phyloP scores from a whole-genome alignment of 2,329 filamentous ascomycete genomes.

The Sporothrix protearum region DNA sequence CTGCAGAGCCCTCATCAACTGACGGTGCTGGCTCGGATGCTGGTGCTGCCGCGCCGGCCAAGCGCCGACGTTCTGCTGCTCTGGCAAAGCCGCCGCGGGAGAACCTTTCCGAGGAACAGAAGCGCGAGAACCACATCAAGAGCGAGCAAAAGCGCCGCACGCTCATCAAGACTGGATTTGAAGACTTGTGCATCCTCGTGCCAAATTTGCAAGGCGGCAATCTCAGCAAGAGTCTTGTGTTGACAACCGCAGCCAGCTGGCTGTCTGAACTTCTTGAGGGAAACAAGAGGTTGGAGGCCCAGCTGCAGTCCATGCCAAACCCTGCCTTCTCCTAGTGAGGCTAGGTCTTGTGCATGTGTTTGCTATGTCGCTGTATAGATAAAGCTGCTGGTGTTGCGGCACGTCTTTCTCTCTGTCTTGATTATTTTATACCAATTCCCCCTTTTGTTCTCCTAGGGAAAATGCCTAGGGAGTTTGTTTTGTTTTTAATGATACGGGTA shows the following conservation, averaged over 20 bases:
- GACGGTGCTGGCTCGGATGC: background rate
- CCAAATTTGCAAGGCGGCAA: constrained; percentile 70
- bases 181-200: constrained; percentile 72
- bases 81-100: constrained; percentile 51
- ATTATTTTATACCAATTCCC: background rate
- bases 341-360: background rate
- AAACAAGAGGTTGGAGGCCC: constrained; percentile 59
- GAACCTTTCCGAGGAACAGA: constrained; percentile 78
- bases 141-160: constrained; percentile 85
- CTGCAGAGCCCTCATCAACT: background rate
- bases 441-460: background rate
- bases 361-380: background rate
- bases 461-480: too few species aligned
- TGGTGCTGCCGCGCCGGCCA: background rate
- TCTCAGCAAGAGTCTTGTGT: constrained; percentile 77
- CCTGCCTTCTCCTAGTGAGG: background rate
- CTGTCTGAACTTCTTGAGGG: constrained; percentile 68
- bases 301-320: constrained; percentile 43
- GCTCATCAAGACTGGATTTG: constrained; percentile 76
- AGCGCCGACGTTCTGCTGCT: constrained; percentile 19
- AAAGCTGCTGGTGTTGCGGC: background rate
- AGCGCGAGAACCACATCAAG: constrained; percentile 79
- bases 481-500: background rate
- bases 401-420: background rate
- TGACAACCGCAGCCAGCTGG: constrained; percentile 73